phyloP scores from a whole-genome alignment of 2,329 filamentous ascomycete genomes.

The Botryotinia narcissicola region DNA sequence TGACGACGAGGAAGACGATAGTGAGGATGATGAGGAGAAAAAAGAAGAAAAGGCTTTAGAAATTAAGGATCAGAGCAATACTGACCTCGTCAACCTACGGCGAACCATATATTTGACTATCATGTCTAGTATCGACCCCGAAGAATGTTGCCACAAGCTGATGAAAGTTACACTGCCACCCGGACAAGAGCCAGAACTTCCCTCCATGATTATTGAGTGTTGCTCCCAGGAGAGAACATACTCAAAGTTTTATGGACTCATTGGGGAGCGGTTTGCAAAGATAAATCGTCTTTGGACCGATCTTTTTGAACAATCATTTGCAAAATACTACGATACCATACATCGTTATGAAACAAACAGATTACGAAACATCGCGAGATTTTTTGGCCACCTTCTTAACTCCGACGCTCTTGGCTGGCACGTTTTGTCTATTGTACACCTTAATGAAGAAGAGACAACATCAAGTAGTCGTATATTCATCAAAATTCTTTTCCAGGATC shows the following conservation, averaged over 20 bases:
- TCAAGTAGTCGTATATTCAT: constrained; percentile 96
- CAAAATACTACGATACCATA: constrained; percentile 94
- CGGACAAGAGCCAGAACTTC: constrained; percentile 84
- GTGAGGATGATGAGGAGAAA: constrained; percentile 69
- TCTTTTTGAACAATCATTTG: constrained; percentile 85
- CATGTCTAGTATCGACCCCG: constrained; percentile 92
- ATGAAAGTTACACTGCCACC: constrained; percentile 88
- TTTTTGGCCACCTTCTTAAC: constrained; percentile 89
- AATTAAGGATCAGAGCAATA: constrained; percentile 97
- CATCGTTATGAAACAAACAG: constrained; percentile 96
- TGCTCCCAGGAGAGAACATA: constrained; percentile 96
- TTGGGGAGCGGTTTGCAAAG: constrained; percentile 93
- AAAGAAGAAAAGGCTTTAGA: constrained; percentile 81
- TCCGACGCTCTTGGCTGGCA: constrained; percentile 93
- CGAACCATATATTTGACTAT: constrained; percentile 96
- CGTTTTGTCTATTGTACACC: constrained; percentile 75
- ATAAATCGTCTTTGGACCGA: constrained; percentile 94
- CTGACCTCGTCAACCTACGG: constrained; percentile 88
- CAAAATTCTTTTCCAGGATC: constrained; percentile 94
- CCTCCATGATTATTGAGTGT: constrained; percentile 96
- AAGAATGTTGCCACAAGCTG: constrained; percentile 95
- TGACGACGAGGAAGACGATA: constrained; percentile 61
- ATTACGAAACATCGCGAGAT: constrained; percentile 88
- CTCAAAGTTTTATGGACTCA: constrained; percentile 93
- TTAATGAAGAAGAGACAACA: constrained; percentile 97